Conservation (phyloP, 1,284 basidiomycete genomes). For the Salmacisia buchloeana region DNA sequence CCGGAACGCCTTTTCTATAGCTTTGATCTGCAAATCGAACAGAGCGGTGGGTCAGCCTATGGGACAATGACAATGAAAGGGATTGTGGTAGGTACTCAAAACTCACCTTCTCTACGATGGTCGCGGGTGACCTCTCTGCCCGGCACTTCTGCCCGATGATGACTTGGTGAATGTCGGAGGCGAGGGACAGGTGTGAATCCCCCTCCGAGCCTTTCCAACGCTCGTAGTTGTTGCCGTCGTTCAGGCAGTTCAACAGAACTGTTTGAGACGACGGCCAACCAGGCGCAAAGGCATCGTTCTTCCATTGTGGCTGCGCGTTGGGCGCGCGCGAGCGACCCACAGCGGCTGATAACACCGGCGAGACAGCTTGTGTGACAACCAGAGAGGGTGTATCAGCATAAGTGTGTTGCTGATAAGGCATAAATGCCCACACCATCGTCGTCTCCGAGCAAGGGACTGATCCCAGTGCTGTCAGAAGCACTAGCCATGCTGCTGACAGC, state of each 20-base stretch:
- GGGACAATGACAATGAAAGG: too few relatives aligned
- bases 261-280: not conserved
- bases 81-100: not conserved
- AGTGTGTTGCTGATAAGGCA: too few relatives aligned
- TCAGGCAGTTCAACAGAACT: not conserved
- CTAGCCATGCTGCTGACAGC: too few relatives aligned
- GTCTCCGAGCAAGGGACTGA: too few relatives aligned
- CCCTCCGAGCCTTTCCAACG: not conserved
- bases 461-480: too few relatives aligned
- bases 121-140: not conserved
- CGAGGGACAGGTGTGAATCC: not conserved
- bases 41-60: not conserved
- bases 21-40: not conserved
- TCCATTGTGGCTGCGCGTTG: constrained; percentile 2
- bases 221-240: not conserved
- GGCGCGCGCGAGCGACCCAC: too few relatives aligned
- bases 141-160: not conserved
- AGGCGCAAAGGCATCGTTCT: not conserved
- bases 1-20: not conserved
- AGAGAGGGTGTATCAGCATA: too few relatives aligned
- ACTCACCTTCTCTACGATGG: not conserved
- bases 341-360: too few relatives aligned
- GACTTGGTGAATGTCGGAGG: not conserved
- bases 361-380: too few relatives aligned
- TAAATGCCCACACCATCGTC: too few relatives aligned